A percentile compares a stretch with the other conserved stretches of the same genome.
These are phyloP conservation scores for Rutstroemia sydowiana DNA, from an alignment of 2,329 filamentous ascomycete species.

Conservation along the genomic window DNA sequence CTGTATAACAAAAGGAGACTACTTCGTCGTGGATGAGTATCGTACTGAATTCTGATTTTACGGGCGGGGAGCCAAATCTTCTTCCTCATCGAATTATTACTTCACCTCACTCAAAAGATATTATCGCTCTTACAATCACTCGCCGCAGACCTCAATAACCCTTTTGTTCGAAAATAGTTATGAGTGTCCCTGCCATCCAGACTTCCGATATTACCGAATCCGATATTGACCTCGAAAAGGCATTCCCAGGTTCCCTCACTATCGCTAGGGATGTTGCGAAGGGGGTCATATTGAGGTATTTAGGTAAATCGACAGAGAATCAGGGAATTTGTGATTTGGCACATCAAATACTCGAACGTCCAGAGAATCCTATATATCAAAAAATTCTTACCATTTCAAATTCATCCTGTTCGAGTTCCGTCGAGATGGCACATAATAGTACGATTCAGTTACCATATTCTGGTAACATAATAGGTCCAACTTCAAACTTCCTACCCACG, in stretches of 20 bases:
- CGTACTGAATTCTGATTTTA: neutral
- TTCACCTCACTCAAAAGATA: neutral
- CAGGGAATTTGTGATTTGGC: neutral
- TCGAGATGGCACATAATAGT: neutral
- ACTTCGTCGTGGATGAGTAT: neutral
- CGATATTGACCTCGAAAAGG: conserved; percentile 9
- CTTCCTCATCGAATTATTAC: no score
- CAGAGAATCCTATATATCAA: neutral
- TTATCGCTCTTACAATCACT: neutral
- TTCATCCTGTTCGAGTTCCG: neutral
- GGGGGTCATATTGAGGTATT: neutral
- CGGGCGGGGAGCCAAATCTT: neutral
- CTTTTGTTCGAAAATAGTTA: neutral
- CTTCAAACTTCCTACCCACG: neutral
- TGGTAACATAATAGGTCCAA: neutral
- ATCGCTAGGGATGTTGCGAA: conserved; percentile 7
- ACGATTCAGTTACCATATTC: conserved; percentile 4
- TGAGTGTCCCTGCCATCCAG: neutral
- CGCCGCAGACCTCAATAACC: neutral
- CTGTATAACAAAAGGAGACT: neutral
- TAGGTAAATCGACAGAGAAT: neutral
- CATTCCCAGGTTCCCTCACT: conserved; percentile 2
- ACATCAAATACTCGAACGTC: neutral
- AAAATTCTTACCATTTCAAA: neutral
- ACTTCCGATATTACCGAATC: neutral